Base-by-base conservation (phyloP, 257 asterid species). In the Capsicum pubescens region DNA sequence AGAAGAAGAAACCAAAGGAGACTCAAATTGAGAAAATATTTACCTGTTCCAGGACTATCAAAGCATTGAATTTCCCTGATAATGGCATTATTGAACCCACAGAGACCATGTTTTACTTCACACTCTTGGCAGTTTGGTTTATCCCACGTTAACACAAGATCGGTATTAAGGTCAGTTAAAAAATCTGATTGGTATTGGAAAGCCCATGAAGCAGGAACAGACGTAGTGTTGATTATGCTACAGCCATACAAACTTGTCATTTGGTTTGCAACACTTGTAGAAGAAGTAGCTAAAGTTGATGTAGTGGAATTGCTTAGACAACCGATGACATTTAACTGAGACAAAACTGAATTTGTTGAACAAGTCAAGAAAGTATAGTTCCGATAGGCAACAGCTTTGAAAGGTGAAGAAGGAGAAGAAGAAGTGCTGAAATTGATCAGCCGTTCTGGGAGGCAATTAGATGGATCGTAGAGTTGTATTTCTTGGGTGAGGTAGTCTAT, bases 311-410 rank as follows among this genome's bases (percentile, higher is more conserved):
- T 82, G 83, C 87, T 78, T 6, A 87, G 86, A 42, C 89, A 87
- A 17, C 81, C 87, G 42, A 95, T 88, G 72, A 70, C 57, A 10
- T 87, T 71, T 50, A 83, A 84, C 9, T 81, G 82, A 63, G 87
- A 60, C 52, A 36, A 17, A 0, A 66, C 56, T 1, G 32, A 35
- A 57, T 68, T 92, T 0, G 90, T 66, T 15, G 97, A 89, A 79
- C 98, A 95, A 19, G 89, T 89, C 32, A 95, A 87, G 86, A 95
- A 89, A 42, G 94, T 94, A 86, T 85, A 90, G 72, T 86, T 91
- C 44, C 67, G 70, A 13, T 85, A 83, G 85, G 64, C 87, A 14
- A 79, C 68, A 15, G 89, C 71, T 16, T 3, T 56, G 84, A 92
- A 95, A 57, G 97, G 66, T 77, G 82, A 54, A 77, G 66, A 15